Evolutionary conservation across 78 protist genomes (phyloP).

Genomic region (Polysphondylium violaceum): DNA sequence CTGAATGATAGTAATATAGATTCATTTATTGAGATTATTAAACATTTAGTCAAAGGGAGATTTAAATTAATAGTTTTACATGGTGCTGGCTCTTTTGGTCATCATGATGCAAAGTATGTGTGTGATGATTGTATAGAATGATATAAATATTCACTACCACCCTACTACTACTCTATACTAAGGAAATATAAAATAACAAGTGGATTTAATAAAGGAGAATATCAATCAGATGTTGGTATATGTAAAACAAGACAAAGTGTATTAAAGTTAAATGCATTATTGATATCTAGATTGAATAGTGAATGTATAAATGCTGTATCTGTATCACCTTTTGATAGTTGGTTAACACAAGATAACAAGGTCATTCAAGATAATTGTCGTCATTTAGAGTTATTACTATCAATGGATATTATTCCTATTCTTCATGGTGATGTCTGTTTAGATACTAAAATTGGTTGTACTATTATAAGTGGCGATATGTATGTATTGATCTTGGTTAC

Average conservation of each 20-base stretch:
- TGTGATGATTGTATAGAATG: not conserved
- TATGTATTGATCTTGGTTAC: too few relatives aligned
- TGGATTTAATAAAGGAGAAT: not conserved
- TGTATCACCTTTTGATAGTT: conserved; percentile 44
- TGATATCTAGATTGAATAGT: not conserved
- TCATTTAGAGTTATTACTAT: not conserved
- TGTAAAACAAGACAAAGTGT: conserved; percentile 20
- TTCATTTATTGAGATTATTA: conserved; percentile 8
- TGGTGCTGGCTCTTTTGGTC: conserved; percentile 79
- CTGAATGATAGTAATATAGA: conserved; percentile 10
- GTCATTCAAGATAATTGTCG: conserved; percentile 14
- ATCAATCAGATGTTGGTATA: conserved; percentile 6
- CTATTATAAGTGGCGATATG: conserved; percentile 71
- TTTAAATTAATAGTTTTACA: conserved; percentile 7
- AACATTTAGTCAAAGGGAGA: not conserved
- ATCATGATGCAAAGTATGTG: conserved; percentile 49
- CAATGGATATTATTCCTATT: conserved; percentile 9
- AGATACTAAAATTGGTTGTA: conserved; percentile 37
- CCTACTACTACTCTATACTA: too few relatives aligned
- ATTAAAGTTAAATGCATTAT: not conserved
- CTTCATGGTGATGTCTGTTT: conserved; percentile 78
- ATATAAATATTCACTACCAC: too few relatives aligned
- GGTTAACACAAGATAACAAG: too few relatives aligned
- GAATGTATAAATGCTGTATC: conserved; percentile 3
- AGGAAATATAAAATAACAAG: conserved; percentile 16